Percentiles rank a stretch among this genome's conserved stretches.
phyloP scores from a whole-genome alignment of 106 monocot species.

The Cymbidium sinense region DNA sequence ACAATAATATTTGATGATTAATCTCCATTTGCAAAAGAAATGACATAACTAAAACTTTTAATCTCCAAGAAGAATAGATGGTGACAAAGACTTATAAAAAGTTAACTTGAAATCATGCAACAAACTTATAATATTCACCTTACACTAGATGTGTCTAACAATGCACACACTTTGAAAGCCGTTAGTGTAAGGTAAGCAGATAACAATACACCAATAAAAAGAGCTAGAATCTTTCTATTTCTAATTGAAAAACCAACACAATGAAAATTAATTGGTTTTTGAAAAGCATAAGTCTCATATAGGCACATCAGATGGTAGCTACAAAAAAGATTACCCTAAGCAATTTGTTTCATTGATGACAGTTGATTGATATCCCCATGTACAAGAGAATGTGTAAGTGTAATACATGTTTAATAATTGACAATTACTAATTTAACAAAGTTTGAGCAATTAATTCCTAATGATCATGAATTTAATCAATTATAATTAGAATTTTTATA shows the following conservation, averaged over 20 bases:
- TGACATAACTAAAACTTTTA: background rate
- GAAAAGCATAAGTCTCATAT: background rate
- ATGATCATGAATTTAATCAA: background rate
- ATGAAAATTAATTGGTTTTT: background rate
- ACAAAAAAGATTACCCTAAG: background rate
- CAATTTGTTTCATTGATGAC: conserved; percentile 1
- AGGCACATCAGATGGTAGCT: background rate
- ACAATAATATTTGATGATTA: background rate
- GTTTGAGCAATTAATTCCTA: background rate
- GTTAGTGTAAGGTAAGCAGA: background rate
- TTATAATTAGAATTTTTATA: background rate
- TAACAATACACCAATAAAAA: background rate
- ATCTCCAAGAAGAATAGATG: background rate
- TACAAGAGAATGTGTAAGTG: conserved; percentile 1
- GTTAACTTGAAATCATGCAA: background rate
- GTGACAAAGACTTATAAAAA: background rate
- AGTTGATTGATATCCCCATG: background rate
- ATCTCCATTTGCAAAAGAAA: background rate
- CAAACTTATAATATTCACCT: too few species aligned
- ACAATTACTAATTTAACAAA: background rate
- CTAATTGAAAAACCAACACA: background rate
- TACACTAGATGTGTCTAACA: too few species aligned
- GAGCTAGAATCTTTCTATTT: background rate
- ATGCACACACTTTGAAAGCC: background rate
- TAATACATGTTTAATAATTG: background rate